phyloP scores from a whole-genome alignment of 257 asterid species.

The Buddleja alternifolia region DNA sequence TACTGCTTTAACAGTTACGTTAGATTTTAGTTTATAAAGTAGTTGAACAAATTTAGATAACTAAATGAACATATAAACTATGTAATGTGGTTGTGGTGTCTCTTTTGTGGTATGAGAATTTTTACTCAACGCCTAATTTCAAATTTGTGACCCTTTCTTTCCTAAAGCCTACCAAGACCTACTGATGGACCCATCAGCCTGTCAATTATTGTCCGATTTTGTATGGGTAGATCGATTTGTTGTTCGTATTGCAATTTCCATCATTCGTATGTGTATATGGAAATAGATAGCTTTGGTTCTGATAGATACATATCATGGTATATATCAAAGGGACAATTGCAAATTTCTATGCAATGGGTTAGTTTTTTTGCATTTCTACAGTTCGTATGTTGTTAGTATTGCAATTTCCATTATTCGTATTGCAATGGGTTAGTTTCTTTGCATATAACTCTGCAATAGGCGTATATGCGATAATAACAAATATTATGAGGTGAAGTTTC shows the following conservation, averaged over 20 bases:
- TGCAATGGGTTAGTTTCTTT: neutral
- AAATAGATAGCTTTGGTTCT: too few relatives aligned
- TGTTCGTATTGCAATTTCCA: neutral
- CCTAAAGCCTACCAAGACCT: too few relatives aligned
- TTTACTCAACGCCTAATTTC: neutral
- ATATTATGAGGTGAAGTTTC: constrained; percentile 4
- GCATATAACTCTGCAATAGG: neutral
- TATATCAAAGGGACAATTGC: too few relatives aligned
- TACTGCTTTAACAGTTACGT: neutral
- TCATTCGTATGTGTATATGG: neutral
- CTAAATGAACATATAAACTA: too few relatives aligned
- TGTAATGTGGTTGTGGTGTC: neutral
- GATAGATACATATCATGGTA: too few relatives aligned
- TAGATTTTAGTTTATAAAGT: neutral
- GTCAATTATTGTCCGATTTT: neutral
- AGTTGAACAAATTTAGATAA: too few relatives aligned
- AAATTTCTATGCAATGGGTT: too few relatives aligned
- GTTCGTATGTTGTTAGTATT: neutral
- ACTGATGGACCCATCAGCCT: neutral
- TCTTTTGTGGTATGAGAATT: neutral
- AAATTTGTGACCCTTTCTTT: too few relatives aligned
- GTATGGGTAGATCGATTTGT: neutral
- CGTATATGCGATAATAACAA: neutral
- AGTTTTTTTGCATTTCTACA: too few relatives aligned
- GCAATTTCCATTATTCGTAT: neutral